Percentiles rank a stretch among this genome's conserved stretches.
These are phyloP conservation scores for Xylariomycetidae sp. DNA, from an alignment of 2,329 filamentous ascomycete genomes.

Conservation along the genomic window DNA sequence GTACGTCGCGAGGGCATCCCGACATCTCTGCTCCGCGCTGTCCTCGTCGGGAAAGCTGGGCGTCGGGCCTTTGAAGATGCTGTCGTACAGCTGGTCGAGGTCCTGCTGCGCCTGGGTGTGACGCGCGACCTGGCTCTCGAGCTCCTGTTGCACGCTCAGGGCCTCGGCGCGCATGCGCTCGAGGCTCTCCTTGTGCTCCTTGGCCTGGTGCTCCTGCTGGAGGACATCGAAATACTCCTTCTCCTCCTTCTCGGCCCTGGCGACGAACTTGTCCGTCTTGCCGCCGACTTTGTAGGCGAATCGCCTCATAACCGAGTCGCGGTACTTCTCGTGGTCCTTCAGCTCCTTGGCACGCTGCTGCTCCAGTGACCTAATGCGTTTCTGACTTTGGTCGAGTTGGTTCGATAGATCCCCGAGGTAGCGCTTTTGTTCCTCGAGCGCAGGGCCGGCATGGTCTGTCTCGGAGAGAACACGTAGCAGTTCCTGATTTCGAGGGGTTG, in stretches of 20 bases:
- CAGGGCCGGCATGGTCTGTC: slow-evolving; percentile 44
- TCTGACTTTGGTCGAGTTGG: slow-evolving; percentile 32
- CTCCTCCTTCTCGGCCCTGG: slow-evolving; percentile 49
- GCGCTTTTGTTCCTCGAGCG: slow-evolving; percentile 39
- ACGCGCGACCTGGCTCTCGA: slow-evolving; percentile 31
- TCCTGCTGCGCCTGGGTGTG: slow-evolving; percentile 38
- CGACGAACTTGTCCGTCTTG: slow-evolving; percentile 42
- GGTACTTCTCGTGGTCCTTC: slow-evolving; percentile 48
- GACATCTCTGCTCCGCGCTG: slow-evolving; percentile 33
- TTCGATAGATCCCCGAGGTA: slow-evolving; percentile 42
- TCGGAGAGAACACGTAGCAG: slow-evolving; percentile 42
- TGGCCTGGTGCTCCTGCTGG: slow-evolving; percentile 41
- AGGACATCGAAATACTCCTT: slow-evolving; percentile 50
- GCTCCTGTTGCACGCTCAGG: slow-evolving; percentile 24
- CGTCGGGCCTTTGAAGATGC: slow-evolving; percentile 49
- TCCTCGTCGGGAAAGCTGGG: slow-evolving; percentile 52
- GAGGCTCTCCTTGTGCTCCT: slow-evolving; percentile 37
- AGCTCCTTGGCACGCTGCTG: slow-evolving; percentile 40
- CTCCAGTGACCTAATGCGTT: slow-evolving; percentile 35
- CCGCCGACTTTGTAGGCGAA: slow-evolving; percentile 48
- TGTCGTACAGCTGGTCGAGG: slow-evolving; percentile 48
- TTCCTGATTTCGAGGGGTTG: slow-evolving; percentile 35
- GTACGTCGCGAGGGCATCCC: slow-evolving; percentile 31
- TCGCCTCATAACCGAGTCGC: slow-evolving; percentile 46
- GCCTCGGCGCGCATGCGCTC: slow-evolving; percentile 36